Evolutionary conservation across 768 basidiomycete species (phyloP).

Genomic region (Tulasnella sp.): DNA sequence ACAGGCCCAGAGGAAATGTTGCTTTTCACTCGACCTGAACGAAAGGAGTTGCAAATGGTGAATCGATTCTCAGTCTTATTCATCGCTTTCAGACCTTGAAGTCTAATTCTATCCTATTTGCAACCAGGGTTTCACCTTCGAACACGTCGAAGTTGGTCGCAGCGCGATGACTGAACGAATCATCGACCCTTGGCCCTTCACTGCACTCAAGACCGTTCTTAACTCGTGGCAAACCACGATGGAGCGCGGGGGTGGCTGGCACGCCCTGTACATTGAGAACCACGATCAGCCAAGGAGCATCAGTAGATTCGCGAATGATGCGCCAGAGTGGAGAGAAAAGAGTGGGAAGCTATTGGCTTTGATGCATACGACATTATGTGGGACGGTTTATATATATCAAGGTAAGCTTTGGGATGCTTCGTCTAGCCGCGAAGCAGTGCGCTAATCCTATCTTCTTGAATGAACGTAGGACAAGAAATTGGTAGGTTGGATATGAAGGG

Average conservation of each 20-base stretch:
- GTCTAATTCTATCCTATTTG: conserved; percentile 27
- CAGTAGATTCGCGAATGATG: conserved; percentile 56
- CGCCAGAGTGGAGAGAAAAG: conserved; percentile 41
- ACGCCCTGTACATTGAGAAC: conserved; percentile 57
- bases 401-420: conserved; percentile 40
- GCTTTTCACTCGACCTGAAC: too few relatives aligned
- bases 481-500: too few relatives aligned
- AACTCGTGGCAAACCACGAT: conserved; percentile 46
- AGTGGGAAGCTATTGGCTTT: conserved; percentile 57
- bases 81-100: not conserved
- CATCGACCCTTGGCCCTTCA: conserved; percentile 39
- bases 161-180: conserved; percentile 32
- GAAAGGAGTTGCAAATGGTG: conserved; percentile 24
- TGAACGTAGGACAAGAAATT: too few relatives aligned
- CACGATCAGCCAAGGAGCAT: conserved; percentile 57
- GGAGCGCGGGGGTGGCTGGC: conserved; percentile 54
- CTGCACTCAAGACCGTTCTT: conserved; percentile 38
- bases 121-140: conserved; percentile 56
- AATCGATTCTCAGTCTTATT: too few relatives aligned
- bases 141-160: conserved; percentile 48
- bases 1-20: too few relatives aligned
- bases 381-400: conserved; percentile 64
- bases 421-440: too few relatives aligned
- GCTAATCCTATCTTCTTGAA: too few relatives aligned
- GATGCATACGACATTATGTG: conserved; percentile 47